Evolutionary conservation across 2,329 filamentous ascomycete genomes (phyloP), one percentile per base, ranked within the genome.

Genomic region (Helminthosporium solani): DNA sequence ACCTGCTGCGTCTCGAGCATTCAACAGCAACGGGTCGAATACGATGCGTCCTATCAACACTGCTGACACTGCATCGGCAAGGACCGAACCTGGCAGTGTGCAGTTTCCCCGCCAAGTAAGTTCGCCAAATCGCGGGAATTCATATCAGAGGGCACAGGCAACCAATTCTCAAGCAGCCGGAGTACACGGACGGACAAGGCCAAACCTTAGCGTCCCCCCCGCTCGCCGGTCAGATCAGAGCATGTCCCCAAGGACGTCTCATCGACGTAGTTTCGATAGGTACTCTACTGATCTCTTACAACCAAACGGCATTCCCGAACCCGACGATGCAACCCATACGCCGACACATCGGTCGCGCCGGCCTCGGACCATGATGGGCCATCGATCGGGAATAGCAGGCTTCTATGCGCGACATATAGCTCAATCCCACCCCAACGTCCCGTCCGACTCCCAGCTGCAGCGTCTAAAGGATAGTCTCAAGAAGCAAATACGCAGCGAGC

Each of bases 181-280:
- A 21, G 25, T 38, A 14, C 38, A 54, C 25, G 58, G 58, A 30
- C 52, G 50, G 38, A 30, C 50, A 12, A 40, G 45, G 14, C 36
- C 50, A 18, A 51, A 49, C 18, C 33, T 48, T 23, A 25, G 46
- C 21, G 33, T 25, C 25, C 30, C 48, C 5, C 58, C 58, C 27
- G 42, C 42, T 33, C 60, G 56, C 18, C 58, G 56, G 21, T 54
- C 60, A 41, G 57, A 63, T 27, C 57, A 56, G 14, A 63, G 56
- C 37, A 47, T 52, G 6, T 65, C 62, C 39, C 64, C 61, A 4
- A 57, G 61, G 28, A 61, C 57, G 15, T 61, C 64, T n/a, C 54
- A 57, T 36, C 62, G 66, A 33, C 61, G 66, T n/a, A 64, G 48
- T 49, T 68, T 56, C 34, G 63, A 66, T 21, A 52, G 57, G 16